Evolutionary conservation across 352 stramenopile species (phyloP).

Genomic region (Phytopythium helicoides): DNA sequence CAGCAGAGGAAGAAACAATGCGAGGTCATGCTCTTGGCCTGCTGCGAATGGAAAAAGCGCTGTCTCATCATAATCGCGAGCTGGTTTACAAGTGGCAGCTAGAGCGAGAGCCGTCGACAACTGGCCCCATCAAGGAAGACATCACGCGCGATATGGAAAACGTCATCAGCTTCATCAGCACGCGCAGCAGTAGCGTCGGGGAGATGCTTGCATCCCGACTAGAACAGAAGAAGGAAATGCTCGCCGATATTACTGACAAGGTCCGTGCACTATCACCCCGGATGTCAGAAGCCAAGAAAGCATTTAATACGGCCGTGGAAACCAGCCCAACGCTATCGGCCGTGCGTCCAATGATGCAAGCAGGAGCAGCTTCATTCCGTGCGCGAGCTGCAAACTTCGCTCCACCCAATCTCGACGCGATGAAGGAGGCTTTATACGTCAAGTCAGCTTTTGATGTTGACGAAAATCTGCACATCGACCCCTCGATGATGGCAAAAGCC

Average conservation of each 20-base stretch:
- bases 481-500: not conserved
- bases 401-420: conserved; percentile 3
- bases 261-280: conserved; percentile 2
- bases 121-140: not conserved
- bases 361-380: conserved; percentile 1
- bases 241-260: conserved; percentile 2
- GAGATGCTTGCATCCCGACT: conserved; percentile 3
- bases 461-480: conserved; percentile 3
- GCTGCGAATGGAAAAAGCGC: conserved; percentile 49
- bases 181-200: not conserved
- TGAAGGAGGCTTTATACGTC: conserved; percentile 7
- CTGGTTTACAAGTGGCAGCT: conserved; percentile 2
- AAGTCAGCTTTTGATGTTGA: conserved; percentile 13
- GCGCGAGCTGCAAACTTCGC: conserved; percentile 3
- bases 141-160: too few species aligned
- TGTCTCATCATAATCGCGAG: conserved; percentile 5
- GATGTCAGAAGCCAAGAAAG: not conserved
- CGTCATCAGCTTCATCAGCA: not conserved
- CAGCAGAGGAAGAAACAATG: conserved; percentile 53
- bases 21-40: conserved; percentile 53
- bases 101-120: not conserved
- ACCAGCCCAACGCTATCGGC: conserved; percentile 3
- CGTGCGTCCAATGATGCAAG: conserved; percentile 1
- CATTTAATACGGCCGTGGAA: conserved; percentile 1
- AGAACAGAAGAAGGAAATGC: conserved; percentile 6